Conservation (phyloP, 441 rosid genomes). For the Pelargonium myrrhifolium region DNA sequence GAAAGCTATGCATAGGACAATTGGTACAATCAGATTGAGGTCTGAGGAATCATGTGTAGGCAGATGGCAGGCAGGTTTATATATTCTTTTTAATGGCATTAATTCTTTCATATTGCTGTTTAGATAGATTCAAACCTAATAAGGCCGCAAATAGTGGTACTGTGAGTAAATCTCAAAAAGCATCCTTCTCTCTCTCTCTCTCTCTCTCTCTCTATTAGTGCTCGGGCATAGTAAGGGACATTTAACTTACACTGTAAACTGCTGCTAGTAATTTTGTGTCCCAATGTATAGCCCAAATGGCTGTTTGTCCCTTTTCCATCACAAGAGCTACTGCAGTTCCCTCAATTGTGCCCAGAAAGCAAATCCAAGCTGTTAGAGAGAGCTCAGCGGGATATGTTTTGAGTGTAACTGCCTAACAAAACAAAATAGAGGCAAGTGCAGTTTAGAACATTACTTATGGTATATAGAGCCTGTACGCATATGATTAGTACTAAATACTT, state of each 20-base stretch:
- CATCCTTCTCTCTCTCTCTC: not conserved
- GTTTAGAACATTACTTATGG: not conserved
- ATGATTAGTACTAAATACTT: slow-evolving; percentile 14
- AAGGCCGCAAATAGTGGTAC: not conserved
- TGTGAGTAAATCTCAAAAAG: not conserved
- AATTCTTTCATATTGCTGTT: not conserved
- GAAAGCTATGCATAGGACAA: not conserved
- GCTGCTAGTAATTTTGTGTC: slow-evolving; percentile 69
- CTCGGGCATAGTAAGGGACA: not conserved
- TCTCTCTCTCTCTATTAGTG: not conserved
- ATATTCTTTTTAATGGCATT: not conserved
- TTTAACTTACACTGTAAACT: slow-evolving; percentile 63
- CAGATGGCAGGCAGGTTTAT: not conserved
- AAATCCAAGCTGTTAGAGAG: slow-evolving; percentile 77
- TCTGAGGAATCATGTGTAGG: not conserved
- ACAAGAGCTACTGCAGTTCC: slow-evolving; percentile 49
- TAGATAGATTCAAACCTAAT: not conserved
- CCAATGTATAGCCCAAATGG: slow-evolving; percentile 61
- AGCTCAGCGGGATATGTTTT: slow-evolving; percentile 69
- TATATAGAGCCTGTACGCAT: not conserved
- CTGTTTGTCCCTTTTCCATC: slow-evolving; percentile 46
- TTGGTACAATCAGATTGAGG: not conserved
- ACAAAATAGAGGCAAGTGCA: not conserved
- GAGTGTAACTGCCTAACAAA: slow-evolving; percentile 54
- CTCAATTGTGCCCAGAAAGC: slow-evolving; percentile 69